phyloP scores from a whole-genome alignment of 495 filamentous ascomycete genomes.

The Penicillium chermesinum region DNA sequence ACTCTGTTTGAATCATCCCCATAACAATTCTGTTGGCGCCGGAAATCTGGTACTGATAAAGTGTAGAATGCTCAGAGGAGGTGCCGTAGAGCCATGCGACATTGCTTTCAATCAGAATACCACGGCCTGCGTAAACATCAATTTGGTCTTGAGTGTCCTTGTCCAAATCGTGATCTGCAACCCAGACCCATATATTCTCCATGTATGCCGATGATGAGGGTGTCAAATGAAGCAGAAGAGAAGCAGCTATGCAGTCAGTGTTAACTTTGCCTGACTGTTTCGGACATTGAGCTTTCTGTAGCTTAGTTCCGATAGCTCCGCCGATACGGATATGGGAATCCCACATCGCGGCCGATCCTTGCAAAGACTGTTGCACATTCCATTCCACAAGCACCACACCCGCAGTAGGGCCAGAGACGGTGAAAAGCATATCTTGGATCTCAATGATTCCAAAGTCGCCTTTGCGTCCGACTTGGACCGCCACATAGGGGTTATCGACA shows the following conservation, averaged over 20 bases:
- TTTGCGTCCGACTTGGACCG: constrained; percentile 66
- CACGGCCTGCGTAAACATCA: constrained; percentile 58
- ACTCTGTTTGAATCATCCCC: constrained; percentile 75
- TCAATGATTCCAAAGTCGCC: constrained; percentile 71
- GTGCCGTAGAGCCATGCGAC: constrained; percentile 62
- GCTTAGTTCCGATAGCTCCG: constrained; percentile 65
- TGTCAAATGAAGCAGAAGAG: constrained; percentile 56
- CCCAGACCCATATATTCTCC: constrained; percentile 62
- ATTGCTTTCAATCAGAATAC: constrained; percentile 51
- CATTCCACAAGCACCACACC: constrained; percentile 81
- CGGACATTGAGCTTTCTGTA: constrained; percentile 65
- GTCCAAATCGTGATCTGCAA: constrained; percentile 66
- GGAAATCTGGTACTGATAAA: constrained; percentile 74
- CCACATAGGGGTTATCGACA: constrained; percentile 59
- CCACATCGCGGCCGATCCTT: constrained; percentile 72
- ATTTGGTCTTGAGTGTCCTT: constrained; percentile 49
- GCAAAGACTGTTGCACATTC: constrained; percentile 60
- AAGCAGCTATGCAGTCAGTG: constrained; percentile 54
- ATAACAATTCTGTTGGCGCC: constrained; percentile 61
- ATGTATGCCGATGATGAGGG: constrained; percentile 42
- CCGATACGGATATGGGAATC: constrained; percentile 78
- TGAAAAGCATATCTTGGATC: constrained; percentile 74
- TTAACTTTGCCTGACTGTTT: constrained; percentile 41
- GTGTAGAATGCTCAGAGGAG: constrained; percentile 60
- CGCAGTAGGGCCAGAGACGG: constrained; percentile 63